Evolutionary conservation across 352 stramenopile species (phyloP), one percentile per base, ranked within the genome.

Genomic region (Phytophthora tubulina): DNA sequence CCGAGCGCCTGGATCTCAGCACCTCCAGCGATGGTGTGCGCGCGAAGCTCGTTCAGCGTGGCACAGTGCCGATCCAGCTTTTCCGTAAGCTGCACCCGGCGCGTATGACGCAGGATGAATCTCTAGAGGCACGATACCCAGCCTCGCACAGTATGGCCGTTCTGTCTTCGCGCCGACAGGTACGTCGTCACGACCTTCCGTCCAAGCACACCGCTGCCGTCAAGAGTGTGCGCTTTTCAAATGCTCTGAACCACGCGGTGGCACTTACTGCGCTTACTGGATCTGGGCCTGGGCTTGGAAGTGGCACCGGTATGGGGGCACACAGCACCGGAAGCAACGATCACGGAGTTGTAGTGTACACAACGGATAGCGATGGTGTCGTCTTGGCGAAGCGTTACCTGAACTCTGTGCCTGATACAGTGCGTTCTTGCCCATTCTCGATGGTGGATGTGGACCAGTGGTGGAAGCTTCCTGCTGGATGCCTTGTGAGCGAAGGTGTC

Each of bases 361-460:
- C 84, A 13, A 93, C 77, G 13, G 88, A 96, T 56, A 90, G 78
- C 30, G 85, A 85, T 59, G 88, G 88, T 38, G 78, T 94, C 11
- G 88, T 96, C 15, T 70, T 94, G 46, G 88, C 88, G 10, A 94
- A 94, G 58, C 67, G 85, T 21, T 96, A 94, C 39, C 67, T 94
- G 46, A 93, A 93, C 63, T 72, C 81, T 17, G 80, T 89, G 0
- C 86, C 88, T 14, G 88, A 96, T 51, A 83, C 86, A 33, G 65
- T 79, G 10, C 87, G 86, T 44, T 81, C 85, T 41, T 92, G 84
- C 30, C 88, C 88, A 7, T 94, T 96, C 66, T 89, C 85, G 15
- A 81, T 96, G 50, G 82, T 90, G 33, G 86, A 96, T 63, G 85
- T 96, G 15, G 88, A 96, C 31, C 88, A 96, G 67, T 96, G 88